Base-by-base conservation (phyloP, 2,329 filamentous ascomycete genomes). In the Aspergillus japonicus region DNA sequence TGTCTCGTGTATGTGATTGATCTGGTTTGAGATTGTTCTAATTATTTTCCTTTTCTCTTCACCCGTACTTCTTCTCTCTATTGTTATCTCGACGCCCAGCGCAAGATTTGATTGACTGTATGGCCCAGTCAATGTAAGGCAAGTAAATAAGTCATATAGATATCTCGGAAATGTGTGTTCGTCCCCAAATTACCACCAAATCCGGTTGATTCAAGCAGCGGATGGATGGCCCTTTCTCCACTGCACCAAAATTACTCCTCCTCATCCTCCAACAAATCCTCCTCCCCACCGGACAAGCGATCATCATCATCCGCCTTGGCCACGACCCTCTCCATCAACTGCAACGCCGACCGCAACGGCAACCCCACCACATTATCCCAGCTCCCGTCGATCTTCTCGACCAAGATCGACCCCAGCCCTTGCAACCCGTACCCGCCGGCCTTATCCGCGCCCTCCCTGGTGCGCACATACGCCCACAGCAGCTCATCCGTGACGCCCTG, bases 401-500 rank as follows among this genome's bases (percentile, higher is more conserved):
- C 87, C 59, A 99, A 77, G 73, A 97, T 87, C 8, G 90, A 89
- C 1, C 91, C 95, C 11, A 94, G 81, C 0, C 94, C 95, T 77
- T 99, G 95, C 56, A 99, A 85, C 1, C 92, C 95, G 76, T 99
- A 99, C 0, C 95, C 95, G 2, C 95, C 95, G 0, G 95, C 95
- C 81, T 98, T 99, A 76, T 98, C 95, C 11, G 87, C 92, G 2
- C 95, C 95, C 80, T 99, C 95, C 57, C 94, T 83, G 23, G 94
- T 97, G 60, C 73, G 71, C 54, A 84, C 82, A 73, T 84, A 84
- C 56, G 85, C 85, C 67, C 91, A 81, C 60, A 98, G 88, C 66
- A 96, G 84, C 61, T 96, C 92, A 78, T 99, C 94, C 14, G 87
- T 86, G 4, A 88, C 81, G 48, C 84, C 85, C 60, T 82, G 77